These are phyloP conservation scores for Hygrocybe coccinea DNA, from an alignment of 768 basidiomycete species.

Conservation along the genomic window DNA sequence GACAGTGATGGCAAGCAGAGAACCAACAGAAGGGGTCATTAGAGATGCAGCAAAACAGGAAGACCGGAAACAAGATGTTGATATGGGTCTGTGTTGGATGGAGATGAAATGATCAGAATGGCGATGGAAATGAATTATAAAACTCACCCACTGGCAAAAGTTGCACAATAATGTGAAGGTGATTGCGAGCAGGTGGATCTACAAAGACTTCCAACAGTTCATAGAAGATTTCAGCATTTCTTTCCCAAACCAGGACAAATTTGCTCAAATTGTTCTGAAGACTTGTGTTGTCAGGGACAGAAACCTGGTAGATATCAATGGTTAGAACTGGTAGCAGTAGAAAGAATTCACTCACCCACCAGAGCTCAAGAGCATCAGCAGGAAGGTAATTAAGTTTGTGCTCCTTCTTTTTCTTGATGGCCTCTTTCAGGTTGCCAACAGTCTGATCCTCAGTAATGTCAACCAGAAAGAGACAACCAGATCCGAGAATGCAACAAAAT, in stretches of 20 bases:
- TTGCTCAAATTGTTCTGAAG: slow-evolving; percentile 8
- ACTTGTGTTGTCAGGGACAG: slow-evolving; percentile 4
- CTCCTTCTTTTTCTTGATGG: slow-evolving; percentile 13
- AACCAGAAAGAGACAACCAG: slow-evolving; percentile 12
- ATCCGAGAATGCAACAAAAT: slow-evolving; percentile 17
- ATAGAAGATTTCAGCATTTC: neutral
- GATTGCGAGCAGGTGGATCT: slow-evolving; percentile 1
- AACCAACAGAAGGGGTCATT: too few species aligned
- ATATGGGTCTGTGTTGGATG: too few species aligned
- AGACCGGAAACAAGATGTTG: too few species aligned
- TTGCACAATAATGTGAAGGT: slow-evolving; percentile 17
- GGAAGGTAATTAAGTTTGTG: slow-evolving; percentile 9
- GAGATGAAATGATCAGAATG: too few species aligned
- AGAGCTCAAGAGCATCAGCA: slow-evolving; percentile 8
- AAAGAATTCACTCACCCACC: slow-evolving; percentile 16
- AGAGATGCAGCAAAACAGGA: too few species aligned
- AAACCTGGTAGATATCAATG: slow-evolving; percentile 12
- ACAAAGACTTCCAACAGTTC: slow-evolving; percentile 11
- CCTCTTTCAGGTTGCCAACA: slow-evolving; percentile 11
- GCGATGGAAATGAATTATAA: neutral
- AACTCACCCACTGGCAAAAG: slow-evolving; percentile 8
- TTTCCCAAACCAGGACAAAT: slow-evolving; percentile 3
- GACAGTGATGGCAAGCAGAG: too few species aligned
- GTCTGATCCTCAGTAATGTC: slow-evolving; percentile 12
- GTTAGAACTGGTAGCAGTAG: slow-evolving; percentile 7